phyloP scores from a whole-genome alignment of 2,329 filamentous ascomycete genomes.

The Stachybotrys chartarum region DNA sequence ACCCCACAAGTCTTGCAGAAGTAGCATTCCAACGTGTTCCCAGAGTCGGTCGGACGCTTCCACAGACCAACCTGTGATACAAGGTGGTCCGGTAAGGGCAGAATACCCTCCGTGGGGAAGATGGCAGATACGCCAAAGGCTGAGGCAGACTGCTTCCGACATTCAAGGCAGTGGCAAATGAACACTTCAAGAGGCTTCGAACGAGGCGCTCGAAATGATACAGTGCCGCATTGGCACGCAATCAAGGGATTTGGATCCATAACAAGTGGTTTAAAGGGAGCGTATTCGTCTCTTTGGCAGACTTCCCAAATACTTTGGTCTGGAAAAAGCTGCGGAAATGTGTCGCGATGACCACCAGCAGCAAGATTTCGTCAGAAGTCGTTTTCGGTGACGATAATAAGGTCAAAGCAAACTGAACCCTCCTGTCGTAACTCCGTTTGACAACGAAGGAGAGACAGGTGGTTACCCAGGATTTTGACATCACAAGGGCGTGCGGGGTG shows the following conservation, averaged over 20 bases:
- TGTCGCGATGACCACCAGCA: neutral
- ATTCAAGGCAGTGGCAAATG: constrained; percentile 40
- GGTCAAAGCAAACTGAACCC: too few species aligned
- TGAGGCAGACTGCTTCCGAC: constrained; percentile 35
- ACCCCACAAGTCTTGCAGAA: constrained; percentile 35
- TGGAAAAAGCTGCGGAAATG: neutral
- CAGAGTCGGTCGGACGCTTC: constrained; percentile 29
- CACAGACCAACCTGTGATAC: constrained; percentile 25
- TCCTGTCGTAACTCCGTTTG: too few species aligned
- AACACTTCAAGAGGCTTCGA: constrained; percentile 27
- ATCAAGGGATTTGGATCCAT: constrained; percentile 13
- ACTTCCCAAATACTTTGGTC: too few species aligned
- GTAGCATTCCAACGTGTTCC: constrained; percentile 34
- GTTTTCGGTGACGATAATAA: too few species aligned
- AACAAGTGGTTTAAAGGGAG: neutral
- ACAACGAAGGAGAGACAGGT: too few species aligned
- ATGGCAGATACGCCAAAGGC: constrained; percentile 39
- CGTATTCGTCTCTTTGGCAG: too few species aligned
- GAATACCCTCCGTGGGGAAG: constrained; percentile 30
- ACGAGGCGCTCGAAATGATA: constrained; percentile 26
- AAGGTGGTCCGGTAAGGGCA: constrained; percentile 28
- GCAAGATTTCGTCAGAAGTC: too few species aligned
- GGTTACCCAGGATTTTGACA: too few species aligned
- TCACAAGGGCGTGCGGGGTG: too few species aligned
- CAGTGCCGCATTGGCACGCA: constrained; percentile 31